A percentile compares a stretch with the other conserved stretches of the same genome.
Evolutionary conservation across 345 rosid genomes (phyloP).

Genomic region (Combretum micranthum): DNA sequence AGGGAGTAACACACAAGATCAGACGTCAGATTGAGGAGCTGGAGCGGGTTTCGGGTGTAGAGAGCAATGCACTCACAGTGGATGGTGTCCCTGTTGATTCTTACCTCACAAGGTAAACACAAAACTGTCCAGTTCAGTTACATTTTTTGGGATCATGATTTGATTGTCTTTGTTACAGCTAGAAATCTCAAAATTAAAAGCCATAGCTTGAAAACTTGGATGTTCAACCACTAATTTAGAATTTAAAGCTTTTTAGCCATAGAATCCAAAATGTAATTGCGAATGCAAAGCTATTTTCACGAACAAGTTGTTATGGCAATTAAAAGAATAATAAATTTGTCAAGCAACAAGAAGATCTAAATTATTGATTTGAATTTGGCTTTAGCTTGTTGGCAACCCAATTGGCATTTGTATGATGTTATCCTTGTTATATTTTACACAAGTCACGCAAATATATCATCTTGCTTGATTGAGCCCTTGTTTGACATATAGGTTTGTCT

Average conservation of each 20-base stretch:
- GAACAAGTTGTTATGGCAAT: too few species aligned
- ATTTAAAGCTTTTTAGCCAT: too few species aligned
- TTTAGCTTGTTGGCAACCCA: too few species aligned
- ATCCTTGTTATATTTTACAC: neutral
- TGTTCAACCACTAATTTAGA: too few species aligned
- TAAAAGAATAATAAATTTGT: too few species aligned
- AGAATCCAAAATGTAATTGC: too few species aligned
- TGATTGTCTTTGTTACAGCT: neutral
- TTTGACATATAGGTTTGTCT: conserved; percentile 61
- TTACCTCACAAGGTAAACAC: conserved; percentile 80
- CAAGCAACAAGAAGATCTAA: neutral
- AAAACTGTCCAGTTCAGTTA: neutral
- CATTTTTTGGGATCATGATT: neutral
- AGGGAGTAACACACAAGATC: conserved; percentile 92
- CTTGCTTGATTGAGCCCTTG: conserved; percentile 2
- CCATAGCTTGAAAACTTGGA: neutral
- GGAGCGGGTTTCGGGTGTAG: conserved; percentile 78
- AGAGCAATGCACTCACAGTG: conserved; percentile 79
- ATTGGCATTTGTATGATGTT: neutral
- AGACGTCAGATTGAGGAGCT: conserved; percentile 97
- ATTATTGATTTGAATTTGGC: neutral
- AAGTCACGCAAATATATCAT: neutral
- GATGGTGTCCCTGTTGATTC: conserved; percentile 98
- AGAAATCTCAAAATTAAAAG: neutral
- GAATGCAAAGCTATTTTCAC: too few species aligned